Conservation (phyloP, 306 rosid species). For the Cucumis cinereus region DNA sequence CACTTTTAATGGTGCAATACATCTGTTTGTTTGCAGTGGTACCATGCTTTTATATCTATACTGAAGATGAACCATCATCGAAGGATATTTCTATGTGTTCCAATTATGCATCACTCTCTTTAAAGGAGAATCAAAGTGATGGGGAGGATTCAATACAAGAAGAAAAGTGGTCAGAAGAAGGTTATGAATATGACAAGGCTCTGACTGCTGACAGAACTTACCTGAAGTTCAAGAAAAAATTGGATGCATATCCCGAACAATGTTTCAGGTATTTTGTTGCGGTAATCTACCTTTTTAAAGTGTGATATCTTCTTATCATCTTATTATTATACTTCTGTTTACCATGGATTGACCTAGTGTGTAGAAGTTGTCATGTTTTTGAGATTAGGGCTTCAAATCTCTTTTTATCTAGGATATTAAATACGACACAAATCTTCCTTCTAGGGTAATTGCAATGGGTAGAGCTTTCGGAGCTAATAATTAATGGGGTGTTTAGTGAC, state of each 20-base stretch:
- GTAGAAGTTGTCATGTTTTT: neutral
- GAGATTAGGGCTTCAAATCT: neutral
- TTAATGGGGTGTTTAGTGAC: too few relatives aligned
- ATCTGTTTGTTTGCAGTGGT: conserved; percentile 42
- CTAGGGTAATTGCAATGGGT: too few relatives aligned
- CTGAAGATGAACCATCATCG: conserved; percentile 33
- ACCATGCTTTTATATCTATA: conserved; percentile 78
- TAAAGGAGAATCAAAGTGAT: conserved; percentile 26
- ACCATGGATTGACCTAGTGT: neutral
- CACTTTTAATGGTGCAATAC: neutral
- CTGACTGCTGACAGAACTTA: conserved; percentile 70
- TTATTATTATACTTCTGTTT: neutral
- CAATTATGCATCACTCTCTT: conserved; percentile 52
- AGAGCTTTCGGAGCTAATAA: too few relatives aligned
- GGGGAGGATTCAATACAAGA: conserved; percentile 32
- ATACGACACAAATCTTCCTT: neutral
- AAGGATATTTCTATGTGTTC: conserved; percentile 41
- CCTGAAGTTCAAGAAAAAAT: conserved; percentile 76
- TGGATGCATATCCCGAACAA: conserved; percentile 73
- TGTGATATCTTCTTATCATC: neutral
- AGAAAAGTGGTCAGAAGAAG: conserved; percentile 62
- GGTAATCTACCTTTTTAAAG: neutral
- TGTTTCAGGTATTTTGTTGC: conserved; percentile 57
- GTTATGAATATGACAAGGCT: conserved; percentile 75
- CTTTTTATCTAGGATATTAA: neutral